Evolutionary conservation across 495 filamentous ascomycete species (phyloP).

Genomic region (Aspergillus mulundensis): DNA sequence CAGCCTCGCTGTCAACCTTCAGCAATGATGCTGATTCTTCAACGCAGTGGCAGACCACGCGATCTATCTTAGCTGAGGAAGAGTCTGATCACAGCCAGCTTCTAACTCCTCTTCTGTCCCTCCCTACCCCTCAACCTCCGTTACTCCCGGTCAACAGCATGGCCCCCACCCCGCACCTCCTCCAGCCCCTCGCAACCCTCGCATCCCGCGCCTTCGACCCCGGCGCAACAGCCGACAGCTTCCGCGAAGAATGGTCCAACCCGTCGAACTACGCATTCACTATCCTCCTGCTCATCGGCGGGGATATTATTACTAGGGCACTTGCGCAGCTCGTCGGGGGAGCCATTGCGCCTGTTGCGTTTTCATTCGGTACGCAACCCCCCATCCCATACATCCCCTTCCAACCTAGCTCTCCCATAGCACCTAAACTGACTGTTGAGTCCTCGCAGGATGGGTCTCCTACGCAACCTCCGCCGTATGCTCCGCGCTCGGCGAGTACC

Average conservation of each 20-base stretch:
- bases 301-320: conserved; percentile 44
- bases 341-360: conserved; percentile 43
- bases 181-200: neutral
- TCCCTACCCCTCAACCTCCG: neutral
- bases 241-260: conserved; percentile 8
- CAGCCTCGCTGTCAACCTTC: too few relatives aligned
- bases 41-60: too few relatives aligned
- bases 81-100: too few relatives aligned
- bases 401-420: neutral
- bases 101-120: too few relatives aligned
- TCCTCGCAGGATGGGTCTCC: conserved; percentile 35
- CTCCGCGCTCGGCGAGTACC: conserved; percentile 40
- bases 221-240: neutral
- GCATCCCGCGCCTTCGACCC: conserved; percentile 1
- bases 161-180: neutral
- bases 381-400: neutral
- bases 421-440: neutral
- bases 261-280: conserved; percentile 11
- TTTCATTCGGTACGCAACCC: conserved; percentile 46
- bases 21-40: too few relatives aligned
- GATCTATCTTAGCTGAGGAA: too few relatives aligned
- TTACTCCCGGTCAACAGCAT: neutral
- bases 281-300: conserved; percentile 43
- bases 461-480: conserved; percentile 41
- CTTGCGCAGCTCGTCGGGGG: conserved; percentile 41